Evolutionary conservation across 1,139 yeast genomes (phyloP), one percentile per base, ranked within the genome.

Genomic region (Candida buenavistaensis): DNA sequence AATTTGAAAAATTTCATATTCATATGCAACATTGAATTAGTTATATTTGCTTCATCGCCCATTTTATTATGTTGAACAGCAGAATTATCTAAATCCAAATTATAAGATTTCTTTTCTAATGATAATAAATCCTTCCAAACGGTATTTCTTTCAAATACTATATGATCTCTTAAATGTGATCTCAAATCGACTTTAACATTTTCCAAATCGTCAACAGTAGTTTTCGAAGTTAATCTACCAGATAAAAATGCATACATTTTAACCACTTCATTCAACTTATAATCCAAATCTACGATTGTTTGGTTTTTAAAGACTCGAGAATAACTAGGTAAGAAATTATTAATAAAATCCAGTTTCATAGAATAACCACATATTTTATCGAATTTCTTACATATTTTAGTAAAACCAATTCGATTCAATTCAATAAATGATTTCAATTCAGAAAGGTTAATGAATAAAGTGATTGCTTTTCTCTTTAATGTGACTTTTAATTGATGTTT

Each of bases 81-180:
- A 26, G 50, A 44, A 36, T 50, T 58, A 33, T 61, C 64, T 12
- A 62, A 46, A 43, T 62, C 56, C 44, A 64, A 50, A 39, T 60
- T 59, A 44, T 60, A 62, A 14, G 65, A 51, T 35, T 68, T 80
- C 54, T 90, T 77, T 59, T 90, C 96, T 52, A 89, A 64, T 13
- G 90, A 89, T 54, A 90, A 82, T 80, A 90, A 81, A 55, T 90
- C 97, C 52, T 92, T 82, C 97, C 97, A 90, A 15, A 90, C 97
- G 0, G 97, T 90, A 57, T 88, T 88, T 57, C 97, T 75, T 60
- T 89, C 97, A 95, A 96, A 90, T 12, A 89, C 96, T 32, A 90
- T 86, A 58, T 89, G 95, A 51, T 90, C 97, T 40, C 97, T 73
- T 43, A 90, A 64, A 49, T 87, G 87, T 11, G 87, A 71, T 43